These are phyloP conservation scores for Colletotrichum theobromicola DNA, from an alignment of 2,329 filamentous ascomycete species.

Conservation along the genomic window DNA sequence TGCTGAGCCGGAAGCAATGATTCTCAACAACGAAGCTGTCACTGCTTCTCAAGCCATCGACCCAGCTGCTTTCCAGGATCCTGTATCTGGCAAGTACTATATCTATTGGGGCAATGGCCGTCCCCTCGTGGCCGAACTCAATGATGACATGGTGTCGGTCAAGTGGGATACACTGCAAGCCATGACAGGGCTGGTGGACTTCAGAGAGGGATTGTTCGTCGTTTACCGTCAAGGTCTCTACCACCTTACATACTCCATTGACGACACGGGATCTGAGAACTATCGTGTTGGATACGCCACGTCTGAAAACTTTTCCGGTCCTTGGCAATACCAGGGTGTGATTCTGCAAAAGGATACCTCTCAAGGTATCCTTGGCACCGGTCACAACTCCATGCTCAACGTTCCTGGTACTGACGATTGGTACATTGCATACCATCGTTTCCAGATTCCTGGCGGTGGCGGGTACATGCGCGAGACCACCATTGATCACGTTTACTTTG, in stretches of 20 bases:
- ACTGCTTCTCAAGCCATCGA: slow-evolving; percentile 58
- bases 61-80: slow-evolving; percentile 65
- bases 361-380: slow-evolving; percentile 49
- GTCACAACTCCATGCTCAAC: slow-evolving; percentile 50
- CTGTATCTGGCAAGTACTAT: slow-evolving; percentile 60
- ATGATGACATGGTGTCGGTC: slow-evolving; percentile 51
- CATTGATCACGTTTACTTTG: slow-evolving; percentile 45
- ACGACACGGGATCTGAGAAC: slow-evolving; percentile 49
- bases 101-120: slow-evolving; percentile 64
- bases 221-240: slow-evolving; percentile 49
- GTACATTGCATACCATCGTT: slow-evolving; percentile 56
- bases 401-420: slow-evolving; percentile 52
- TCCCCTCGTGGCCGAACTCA: slow-evolving; percentile 44
- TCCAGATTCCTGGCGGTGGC: slow-evolving; percentile 48
- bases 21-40: slow-evolving; percentile 53
- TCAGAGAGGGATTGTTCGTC: slow-evolving; percentile 49
- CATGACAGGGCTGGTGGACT: slow-evolving; percentile 43
- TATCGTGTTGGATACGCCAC: slow-evolving; percentile 55
- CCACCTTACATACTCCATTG: slow-evolving; percentile 54
- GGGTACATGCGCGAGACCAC: slow-evolving; percentile 48
- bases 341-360: slow-evolving; percentile 46
- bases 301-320: slow-evolving; percentile 38
- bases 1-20: slow-evolving; percentile 58
- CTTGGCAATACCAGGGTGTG: slow-evolving; percentile 50
- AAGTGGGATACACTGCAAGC: slow-evolving; percentile 36